Evolutionary conservation across 495 filamentous ascomycete genomes (phyloP), one percentile per base, ranked within the genome.

Genomic region (Filosporella fistucella): DNA sequence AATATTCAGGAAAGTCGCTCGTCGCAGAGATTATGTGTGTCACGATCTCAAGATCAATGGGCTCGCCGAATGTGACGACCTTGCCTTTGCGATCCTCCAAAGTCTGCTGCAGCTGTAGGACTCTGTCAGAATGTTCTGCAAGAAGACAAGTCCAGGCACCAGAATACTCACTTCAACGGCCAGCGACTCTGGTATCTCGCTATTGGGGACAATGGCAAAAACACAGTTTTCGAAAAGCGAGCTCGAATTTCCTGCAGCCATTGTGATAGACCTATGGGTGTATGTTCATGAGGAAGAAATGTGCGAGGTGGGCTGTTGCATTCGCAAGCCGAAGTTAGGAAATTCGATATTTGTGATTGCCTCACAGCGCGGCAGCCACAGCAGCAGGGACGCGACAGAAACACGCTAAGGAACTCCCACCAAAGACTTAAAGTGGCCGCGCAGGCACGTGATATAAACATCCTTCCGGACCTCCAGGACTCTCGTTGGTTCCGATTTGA

Each of bases 1-100:
- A 63, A 57, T 93, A 97, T 41, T 87, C 77, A 7, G 86, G 84
- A 55, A 99, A 99, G 63, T 97, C 89, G 56, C 87, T 82, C 3
- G 86, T 89, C 36, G 75, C 75, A 33, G 89, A 83, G 52, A 99
- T 77, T 54, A 99, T 84, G 60, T 96, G 89, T 11, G 85, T 95
- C 45, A 84, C 74, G 41, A 78, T 60, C 29, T 66, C 56, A 3
- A 87, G 59, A n/a, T 75, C 70, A 7, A 82, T 71, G 26, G 54
- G 66, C 32, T 64, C 64, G 42, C 69, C 69, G 1, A 68, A 61
- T 28, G 76, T 61, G 38, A 76, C 18, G 1, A 76, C 64, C 36
- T 64, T 63, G 48, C 76, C 85, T 51, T 78, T 82, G 67, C 82
- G 67, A 14, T 65, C 62, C 33, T 68, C 68, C 24, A 74, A 55